Base-by-base conservation (phyloP, 768 basidiomycete genomes). In the Tylopilus subfusipes region DNA sequence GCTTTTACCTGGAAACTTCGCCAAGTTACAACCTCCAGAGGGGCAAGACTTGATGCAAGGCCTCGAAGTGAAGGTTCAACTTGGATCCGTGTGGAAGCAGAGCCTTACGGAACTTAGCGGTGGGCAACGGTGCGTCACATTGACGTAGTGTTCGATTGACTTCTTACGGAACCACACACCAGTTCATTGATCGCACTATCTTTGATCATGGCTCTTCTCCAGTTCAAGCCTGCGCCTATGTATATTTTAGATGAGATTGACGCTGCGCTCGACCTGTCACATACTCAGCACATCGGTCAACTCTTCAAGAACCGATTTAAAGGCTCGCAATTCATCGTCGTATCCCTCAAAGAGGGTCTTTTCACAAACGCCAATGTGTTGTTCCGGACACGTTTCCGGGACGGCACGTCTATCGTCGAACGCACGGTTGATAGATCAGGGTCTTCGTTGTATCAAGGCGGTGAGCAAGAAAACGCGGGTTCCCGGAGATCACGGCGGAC, bases 171-270 rank as follows among this genome's bases (percentile, higher is more conserved):
- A 43, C 44, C 40, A 29, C 36, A 1, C 46, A 39, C 22, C 62
- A 98, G 95, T 60, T 99, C 97, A 0, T 81, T 99, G 59, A 98
- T 99, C 65, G 97, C 97, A 1, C 82, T 99, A 1, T 98, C 96
- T 13, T 80, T 99, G 36, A 98, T 98, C 76, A 96, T 99, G 94
- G 90, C 97, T 0, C 82, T 99, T 18, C 84, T 98, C n/a, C 94
- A 98, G 69, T 98, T 98, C 81, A 98, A 98, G 67, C 95, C 96
- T 9, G 95, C 96, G 16, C 96, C 94, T 3, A 94, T 98, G 93
- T 98, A 98, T 72, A 99, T 99, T 67, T 82, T 99, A 10, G 97
- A 99, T 73, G 97, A 99, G 73, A 96, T 99, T 58, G 97, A 98
- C 70, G 95, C 97, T 0, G 96, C 96, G 9, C 81, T 98, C 25